Conservation (phyloP, 1,284 basidiomycete genomes). For the Hortiboletus rubellus region DNA sequence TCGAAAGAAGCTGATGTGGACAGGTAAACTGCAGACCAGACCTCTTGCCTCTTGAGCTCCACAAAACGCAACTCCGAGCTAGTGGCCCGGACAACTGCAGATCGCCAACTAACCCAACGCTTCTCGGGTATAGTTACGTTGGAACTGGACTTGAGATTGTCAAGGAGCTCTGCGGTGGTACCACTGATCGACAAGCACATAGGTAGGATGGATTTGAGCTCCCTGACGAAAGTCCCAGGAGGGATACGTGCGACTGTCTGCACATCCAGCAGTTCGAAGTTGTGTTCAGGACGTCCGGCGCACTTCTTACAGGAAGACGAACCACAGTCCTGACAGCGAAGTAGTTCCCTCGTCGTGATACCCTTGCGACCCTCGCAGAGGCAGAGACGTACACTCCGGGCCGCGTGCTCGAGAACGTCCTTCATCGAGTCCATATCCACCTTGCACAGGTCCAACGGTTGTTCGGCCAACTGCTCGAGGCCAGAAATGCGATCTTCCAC, state of each 20-base stretch:
- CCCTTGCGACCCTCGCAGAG: constrained; percentile 86
- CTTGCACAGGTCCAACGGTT: constrained; percentile 70
- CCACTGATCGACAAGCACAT: constrained; percentile 77
- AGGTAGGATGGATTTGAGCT: constrained; percentile 80
- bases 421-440: constrained; percentile 49
- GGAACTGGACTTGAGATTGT: constrained; percentile 48
- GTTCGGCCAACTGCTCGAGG: constrained; percentile 60
- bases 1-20: constrained; percentile 74
- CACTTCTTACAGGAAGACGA: constrained; percentile 83
- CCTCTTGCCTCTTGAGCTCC: constrained; percentile 84
- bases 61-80: constrained; percentile 76
- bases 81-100: constrained; percentile 65
- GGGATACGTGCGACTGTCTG: constrained; percentile 52
- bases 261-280: constrained; percentile 58
- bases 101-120: constrained; percentile 68
- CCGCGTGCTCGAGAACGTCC: constrained; percentile 65
- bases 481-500: constrained; percentile 63
- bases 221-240: constrained; percentile 72
- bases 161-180: constrained; percentile 55
- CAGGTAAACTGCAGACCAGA: constrained; percentile 83
- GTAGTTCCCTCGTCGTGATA: constrained; percentile 70
- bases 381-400: constrained; percentile 78
- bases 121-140: constrained; percentile 47
- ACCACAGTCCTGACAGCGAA: constrained; percentile 75
- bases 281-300: constrained; percentile 88